Percentiles rank a stretch among this genome's conserved stretches.
Evolutionary conservation across 306 rosid species (phyloP).

Genomic region (Sindora glabra): DNA sequence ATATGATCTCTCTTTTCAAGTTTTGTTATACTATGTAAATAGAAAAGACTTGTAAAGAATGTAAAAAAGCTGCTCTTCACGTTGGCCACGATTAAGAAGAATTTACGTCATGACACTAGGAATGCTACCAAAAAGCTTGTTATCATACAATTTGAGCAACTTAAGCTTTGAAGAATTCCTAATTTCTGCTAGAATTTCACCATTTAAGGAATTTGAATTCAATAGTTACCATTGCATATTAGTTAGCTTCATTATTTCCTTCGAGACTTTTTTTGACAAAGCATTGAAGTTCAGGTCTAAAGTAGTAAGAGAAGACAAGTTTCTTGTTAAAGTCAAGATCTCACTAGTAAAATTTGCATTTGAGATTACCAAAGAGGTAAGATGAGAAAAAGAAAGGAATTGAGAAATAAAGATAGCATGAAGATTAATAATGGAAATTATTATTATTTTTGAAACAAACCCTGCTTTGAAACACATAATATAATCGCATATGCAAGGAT

Average conservation of each 20-base stretch:
- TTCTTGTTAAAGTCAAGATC: constrained; percentile 54
- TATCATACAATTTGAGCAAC: constrained; percentile 61
- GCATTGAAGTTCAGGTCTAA: constrained; percentile 81
- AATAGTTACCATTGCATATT: constrained; percentile 39
- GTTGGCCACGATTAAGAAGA: too few species aligned
- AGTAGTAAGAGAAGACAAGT: constrained; percentile 57
- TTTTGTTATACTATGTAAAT: too few species aligned
- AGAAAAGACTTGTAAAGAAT: too few species aligned
- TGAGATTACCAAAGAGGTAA: constrained; percentile 58
- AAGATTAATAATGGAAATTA: constrained; percentile 56
- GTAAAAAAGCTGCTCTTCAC: too few species aligned
- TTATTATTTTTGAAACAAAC: constrained; percentile 51
- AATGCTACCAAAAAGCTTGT: constrained; percentile 67
- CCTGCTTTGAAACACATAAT: constrained; percentile 56
- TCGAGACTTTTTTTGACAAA: constrained; percentile 65
- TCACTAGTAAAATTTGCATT: constrained; percentile 75
- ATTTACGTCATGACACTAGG: too few species aligned
- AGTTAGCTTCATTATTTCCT: constrained; percentile 45
- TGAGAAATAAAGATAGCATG: constrained; percentile 52
- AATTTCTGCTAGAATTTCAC: constrained; percentile 57
- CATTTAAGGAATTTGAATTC: constrained; percentile 64
- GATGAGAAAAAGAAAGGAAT: constrained; percentile 52
- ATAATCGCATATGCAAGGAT: constrained; percentile 85
- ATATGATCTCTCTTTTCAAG: too few species aligned
- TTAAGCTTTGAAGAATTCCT: constrained; percentile 74